Base-by-base conservation (phyloP, 306 rosid genomes). In the Aeschynomene evenia region DNA sequence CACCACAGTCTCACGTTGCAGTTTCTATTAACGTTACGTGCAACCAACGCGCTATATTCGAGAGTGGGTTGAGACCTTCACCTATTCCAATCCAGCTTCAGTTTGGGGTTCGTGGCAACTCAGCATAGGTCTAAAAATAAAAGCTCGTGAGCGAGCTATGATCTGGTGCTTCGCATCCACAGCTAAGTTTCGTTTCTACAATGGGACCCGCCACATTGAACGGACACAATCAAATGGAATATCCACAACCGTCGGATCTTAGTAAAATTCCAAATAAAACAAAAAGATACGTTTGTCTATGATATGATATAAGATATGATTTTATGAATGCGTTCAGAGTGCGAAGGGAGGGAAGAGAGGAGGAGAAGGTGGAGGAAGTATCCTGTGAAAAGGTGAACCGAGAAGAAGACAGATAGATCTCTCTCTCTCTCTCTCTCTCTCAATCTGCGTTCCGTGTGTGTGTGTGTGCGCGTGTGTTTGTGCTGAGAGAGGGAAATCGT, bases 41-140 rank as follows among this genome's bases (percentile, higher is more conserved):
- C 0, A 0, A 0, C 0, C 0, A 23, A 82, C 79, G 53, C 37
- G 7, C 12, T 2, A 0, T 0, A 61, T 18, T 3, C 1, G 37
- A 48, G 60, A 10, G 16, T 78, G 65, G 11, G 2, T 2, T 1
- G 14, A 20, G 2, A 0, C 5, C 4, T 10, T 51, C 19, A 7
- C 42, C 67, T 24, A 3, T 58, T 16, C 20, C 55, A 33, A 16
- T 22, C 40, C 52, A 40, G 40, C 52, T 23, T 73, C 12, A 12
- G 23, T 33, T 12, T 16, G 9, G 15, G 34, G 19, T 58, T 54
- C 72, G 84, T 76, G 84, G 78, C 78, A 53, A 33, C 19, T 59
- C 56, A 77, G 29, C 33, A 70, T 49, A 40, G 55, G 49, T 45
- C 72, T 26, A 68, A 73, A 54, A 34, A n/a, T n/a, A n/a, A 68